These are phyloP conservation scores for Gyrodon lividus DNA, from an alignment of 768 basidiomycete species.

Conservation along the genomic window DNA sequence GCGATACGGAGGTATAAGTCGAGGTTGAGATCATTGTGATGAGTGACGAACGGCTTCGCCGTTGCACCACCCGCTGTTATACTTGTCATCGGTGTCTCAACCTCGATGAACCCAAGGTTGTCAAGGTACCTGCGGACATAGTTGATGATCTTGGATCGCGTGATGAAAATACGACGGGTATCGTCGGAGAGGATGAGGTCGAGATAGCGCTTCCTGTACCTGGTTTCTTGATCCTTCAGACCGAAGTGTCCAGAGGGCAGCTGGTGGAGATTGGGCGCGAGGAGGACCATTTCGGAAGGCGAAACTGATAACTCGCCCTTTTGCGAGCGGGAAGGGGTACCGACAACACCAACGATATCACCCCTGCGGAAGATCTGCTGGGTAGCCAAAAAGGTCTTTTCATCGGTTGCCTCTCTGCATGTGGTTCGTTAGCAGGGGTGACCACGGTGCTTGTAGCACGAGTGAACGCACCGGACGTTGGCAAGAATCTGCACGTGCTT, in stretches of 20 bases:
- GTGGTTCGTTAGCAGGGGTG: constrained; percentile 17
- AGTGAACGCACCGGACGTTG: constrained; percentile 63
- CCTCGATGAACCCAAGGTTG: constrained; percentile 92
- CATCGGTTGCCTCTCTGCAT: constrained; percentile 59
- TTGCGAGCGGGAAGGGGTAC: constrained; percentile 87
- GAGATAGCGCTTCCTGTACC: constrained; percentile 98
- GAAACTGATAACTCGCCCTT: constrained; percentile 93
- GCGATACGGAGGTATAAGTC: constrained; percentile 97
- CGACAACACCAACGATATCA: constrained; percentile 92
- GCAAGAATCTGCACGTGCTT: constrained; percentile 95
- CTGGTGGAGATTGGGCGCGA: constrained; percentile 95
- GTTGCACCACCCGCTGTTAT: constrained; percentile 96
- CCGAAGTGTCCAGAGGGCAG: constrained; percentile 91
- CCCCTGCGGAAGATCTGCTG: constrained; percentile 93
- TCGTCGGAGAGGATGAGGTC: constrained; percentile 94
- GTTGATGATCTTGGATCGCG: constrained; percentile 86
- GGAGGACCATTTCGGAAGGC: constrained; percentile 77
- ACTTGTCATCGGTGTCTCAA: constrained; percentile 98
- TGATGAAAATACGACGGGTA: constrained; percentile 88
- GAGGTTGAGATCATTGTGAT: constrained; percentile 97
- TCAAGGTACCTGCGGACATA: constrained; percentile 92
- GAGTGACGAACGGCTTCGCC: constrained; percentile 97
- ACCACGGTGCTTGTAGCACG: background rate
- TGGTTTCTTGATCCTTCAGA: constrained; percentile 94
- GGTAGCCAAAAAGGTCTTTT: constrained; percentile 60